phyloP scores from a whole-genome alignment of 208 protist genomes.

The Trichomonas vaginalis region DNA sequence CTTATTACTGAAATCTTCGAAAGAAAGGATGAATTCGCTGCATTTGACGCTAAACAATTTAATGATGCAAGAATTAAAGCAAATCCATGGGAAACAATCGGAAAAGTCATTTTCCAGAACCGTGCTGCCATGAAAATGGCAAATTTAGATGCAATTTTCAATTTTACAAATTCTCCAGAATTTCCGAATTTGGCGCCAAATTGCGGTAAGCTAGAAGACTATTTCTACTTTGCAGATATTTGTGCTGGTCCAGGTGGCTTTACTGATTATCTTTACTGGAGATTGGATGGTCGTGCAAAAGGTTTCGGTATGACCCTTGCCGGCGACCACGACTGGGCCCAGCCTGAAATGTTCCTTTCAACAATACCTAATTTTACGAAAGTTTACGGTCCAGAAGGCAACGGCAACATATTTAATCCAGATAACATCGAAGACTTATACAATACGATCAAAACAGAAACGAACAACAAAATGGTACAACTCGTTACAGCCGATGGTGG shows the following conservation, averaged over 20 bases:
- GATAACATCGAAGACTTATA: not conserved
- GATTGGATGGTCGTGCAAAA: not conserved
- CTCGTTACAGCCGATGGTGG: constrained; percentile 17
- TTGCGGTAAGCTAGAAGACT: not conserved
- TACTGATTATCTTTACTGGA: constrained; percentile 16
- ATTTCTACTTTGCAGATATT: constrained; percentile 19
- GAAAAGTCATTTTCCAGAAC: not conserved
- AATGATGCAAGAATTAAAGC: not conserved
- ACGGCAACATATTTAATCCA: not conserved
- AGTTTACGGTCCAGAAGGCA: not conserved
- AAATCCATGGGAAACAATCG: not conserved
- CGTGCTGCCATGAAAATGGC: constrained; percentile 6
- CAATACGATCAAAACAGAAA: not conserved
- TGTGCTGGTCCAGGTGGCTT: constrained; percentile 21
- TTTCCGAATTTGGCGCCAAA: not conserved
- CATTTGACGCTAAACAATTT: not conserved
- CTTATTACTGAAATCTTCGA: not conserved
- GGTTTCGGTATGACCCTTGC: not conserved
- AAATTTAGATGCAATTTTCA: not conserved
- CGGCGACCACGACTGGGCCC: not conserved
- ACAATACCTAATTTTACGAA: not conserved
- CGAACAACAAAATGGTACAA: not conserved
- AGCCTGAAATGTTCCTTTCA: not conserved
- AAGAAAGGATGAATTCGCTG: not conserved
- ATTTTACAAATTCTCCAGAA: not conserved